A percentile compares a stretch with the other conserved stretches of the same genome.
Evolutionary conservation across 2,329 filamentous ascomycete genomes (phyloP).

Genomic region (Pleochaeta shiraiana): DNA sequence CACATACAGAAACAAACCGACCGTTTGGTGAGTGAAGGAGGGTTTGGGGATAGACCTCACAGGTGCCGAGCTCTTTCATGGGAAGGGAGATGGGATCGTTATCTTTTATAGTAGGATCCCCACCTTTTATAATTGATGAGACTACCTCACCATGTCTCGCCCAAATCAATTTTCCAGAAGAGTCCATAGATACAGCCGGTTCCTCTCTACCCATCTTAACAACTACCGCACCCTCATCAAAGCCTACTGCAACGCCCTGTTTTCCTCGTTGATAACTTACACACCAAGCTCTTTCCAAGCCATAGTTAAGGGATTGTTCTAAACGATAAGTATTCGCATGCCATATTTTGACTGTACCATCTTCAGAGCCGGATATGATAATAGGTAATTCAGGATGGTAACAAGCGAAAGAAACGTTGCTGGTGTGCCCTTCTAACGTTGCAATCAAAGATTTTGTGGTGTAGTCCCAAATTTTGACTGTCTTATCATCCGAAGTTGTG

Average conservation of each 20-base stretch:
- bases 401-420: constrained; percentile 94
- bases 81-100: constrained; percentile 68
- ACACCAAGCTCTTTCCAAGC: constrained; percentile 92
- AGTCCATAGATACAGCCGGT: constrained; percentile 93
- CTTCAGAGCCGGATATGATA: constrained; percentile 94
- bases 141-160: constrained; percentile 89
- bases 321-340: constrained; percentile 94
- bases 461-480: constrained; percentile 98
- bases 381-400: constrained; percentile 95
- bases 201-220: constrained; percentile 96
- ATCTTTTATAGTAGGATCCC: constrained; percentile 71
- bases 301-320: constrained; percentile 92
- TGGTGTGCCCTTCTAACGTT: constrained; percentile 89
- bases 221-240: constrained; percentile 93
- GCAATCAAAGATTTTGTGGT: constrained; percentile 95
- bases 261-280: constrained; percentile 87
- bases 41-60: constrained; percentile 91
- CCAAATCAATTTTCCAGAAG: constrained; percentile 90
- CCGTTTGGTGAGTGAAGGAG: constrained; percentile 92
- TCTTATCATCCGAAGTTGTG: constrained; percentile 89
- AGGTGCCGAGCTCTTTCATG: constrained; percentile 87
- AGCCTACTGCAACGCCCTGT: constrained; percentile 88
- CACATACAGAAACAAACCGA: constrained; percentile 69
- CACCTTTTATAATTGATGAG: constrained; percentile 85
- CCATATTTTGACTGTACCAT: constrained; percentile 96